Conservation (phyloP, 768 basidiomycete genomes). For the Suillus decipiens region DNA sequence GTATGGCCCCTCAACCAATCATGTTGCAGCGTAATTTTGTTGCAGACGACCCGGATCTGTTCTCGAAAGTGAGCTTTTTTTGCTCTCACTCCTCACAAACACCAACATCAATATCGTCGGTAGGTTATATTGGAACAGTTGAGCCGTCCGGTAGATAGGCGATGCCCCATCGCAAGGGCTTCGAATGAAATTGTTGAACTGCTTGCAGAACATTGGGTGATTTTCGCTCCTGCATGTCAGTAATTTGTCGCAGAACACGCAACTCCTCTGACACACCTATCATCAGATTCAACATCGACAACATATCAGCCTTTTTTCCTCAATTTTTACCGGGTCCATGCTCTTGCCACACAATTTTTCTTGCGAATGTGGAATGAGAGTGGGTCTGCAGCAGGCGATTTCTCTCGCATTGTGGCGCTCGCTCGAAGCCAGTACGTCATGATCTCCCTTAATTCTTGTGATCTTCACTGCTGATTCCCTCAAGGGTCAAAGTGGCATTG, state of each 20-base stretch:
- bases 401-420: constrained; percentile 73
- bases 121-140: constrained; percentile 81
- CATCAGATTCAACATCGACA: constrained; percentile 69
- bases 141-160: constrained; percentile 67
- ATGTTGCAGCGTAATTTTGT: constrained; percentile 62
- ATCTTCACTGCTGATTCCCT: constrained; percentile 5
- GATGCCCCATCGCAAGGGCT: constrained; percentile 81
- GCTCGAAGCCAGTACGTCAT: constrained; percentile 80
- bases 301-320: constrained; percentile 88
- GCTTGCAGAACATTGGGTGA: constrained; percentile 82
- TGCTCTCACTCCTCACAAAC: neutral
- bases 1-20: neutral
- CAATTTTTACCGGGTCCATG: constrained; percentile 79
- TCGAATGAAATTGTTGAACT: constrained; percentile 87
- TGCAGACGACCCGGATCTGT: constrained; percentile 65
- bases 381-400: constrained; percentile 74
- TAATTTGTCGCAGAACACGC: neutral
- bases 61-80: constrained; percentile 57
- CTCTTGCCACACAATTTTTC: constrained; percentile 82
- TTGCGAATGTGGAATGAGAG: constrained; percentile 93
- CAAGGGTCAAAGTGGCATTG: constrained; percentile 76
- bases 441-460: constrained; percentile 9
- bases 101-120: constrained; percentile 15
- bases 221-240: constrained; percentile 84
- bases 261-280: constrained; percentile 13